Percentiles rank a stretch among this genome's conserved stretches.
Conservation (phyloP, 1,284 basidiomycete species). For the Fomitopsis pinicola region DNA sequence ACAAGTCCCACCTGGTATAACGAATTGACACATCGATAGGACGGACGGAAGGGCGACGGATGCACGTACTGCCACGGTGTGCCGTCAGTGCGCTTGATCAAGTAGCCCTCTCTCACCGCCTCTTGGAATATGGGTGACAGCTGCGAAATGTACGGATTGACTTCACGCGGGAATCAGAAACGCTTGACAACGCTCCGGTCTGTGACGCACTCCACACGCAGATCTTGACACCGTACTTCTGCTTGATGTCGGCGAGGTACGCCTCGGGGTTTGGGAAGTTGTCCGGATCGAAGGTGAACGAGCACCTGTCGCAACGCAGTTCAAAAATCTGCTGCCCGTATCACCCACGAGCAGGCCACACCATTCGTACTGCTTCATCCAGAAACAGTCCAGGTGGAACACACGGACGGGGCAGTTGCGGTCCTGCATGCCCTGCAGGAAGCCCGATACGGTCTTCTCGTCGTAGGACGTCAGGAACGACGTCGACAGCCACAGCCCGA, state of each 20-base stretch:
- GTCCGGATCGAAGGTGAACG: slow-evolving; percentile 73
- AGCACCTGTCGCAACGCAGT: slow-evolving; percentile 45
- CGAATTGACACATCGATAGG: not conserved
- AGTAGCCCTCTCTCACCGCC: slow-evolving; percentile 59
- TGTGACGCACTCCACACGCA: slow-evolving; percentile 64
- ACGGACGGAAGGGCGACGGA: not conserved
- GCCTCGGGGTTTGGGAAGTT: slow-evolving; percentile 69
- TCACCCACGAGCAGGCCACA: slow-evolving; percentile 1
- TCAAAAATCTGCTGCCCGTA: not conserved
- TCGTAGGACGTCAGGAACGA: slow-evolving; percentile 74
- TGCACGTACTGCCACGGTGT: slow-evolving; percentile 64
- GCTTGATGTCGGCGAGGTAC: slow-evolving; percentile 65
- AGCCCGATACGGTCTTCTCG: slow-evolving; percentile 60
- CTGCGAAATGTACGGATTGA: slow-evolving; percentile 70
- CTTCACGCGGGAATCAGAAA: slow-evolving; percentile 25
- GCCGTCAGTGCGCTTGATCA: slow-evolving; percentile 67
- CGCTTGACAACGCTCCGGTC: not conserved
- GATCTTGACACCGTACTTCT: slow-evolving; percentile 66
- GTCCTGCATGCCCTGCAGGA: slow-evolving; percentile 68
- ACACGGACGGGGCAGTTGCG: slow-evolving; percentile 69
- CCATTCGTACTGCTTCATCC: slow-evolving; percentile 81
- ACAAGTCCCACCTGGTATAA: slow-evolving; percentile 56
- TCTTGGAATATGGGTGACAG: slow-evolving; percentile 68
- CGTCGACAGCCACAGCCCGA: slow-evolving; percentile 74
- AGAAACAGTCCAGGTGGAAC: slow-evolving; percentile 77